A percentile compares a stretch with the other conserved stretches of the same genome.
Evolutionary conservation across 805 yeast species (phyloP).

Genomic region (Cyberlindnera xylosilytica): DNA sequence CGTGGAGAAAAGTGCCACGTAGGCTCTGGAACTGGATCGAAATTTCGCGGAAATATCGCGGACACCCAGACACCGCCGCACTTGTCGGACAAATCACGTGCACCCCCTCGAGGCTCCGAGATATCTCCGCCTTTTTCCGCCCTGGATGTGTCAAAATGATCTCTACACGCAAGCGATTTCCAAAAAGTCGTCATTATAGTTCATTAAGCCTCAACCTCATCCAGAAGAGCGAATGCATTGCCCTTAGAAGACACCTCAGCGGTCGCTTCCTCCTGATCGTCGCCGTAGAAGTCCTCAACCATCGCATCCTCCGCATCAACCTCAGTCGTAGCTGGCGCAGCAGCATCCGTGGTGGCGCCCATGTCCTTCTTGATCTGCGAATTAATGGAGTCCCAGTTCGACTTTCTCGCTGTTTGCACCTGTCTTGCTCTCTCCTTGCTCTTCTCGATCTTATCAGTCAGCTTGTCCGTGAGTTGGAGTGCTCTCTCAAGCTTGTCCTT

Average conservation of each 20-base stretch:
- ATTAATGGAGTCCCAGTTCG: constrained; percentile 73
- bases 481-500: constrained; percentile 46
- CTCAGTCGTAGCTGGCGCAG: constrained; percentile 5
- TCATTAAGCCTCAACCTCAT: constrained; percentile 30
- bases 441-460: constrained; percentile 60
- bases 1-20: constrained; percentile 4
- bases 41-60: no score
- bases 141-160: not conserved
- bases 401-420: constrained; percentile 59
- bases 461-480: constrained; percentile 48
- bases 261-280: constrained; percentile 14
- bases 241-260: not conserved
- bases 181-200: not conserved
- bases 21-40: not conserved
- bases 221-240: constrained; percentile 31
- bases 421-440: constrained; percentile 62
- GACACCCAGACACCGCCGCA: not conserved
- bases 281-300: constrained; percentile 26
- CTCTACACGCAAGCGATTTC: no score
- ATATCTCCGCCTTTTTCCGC: no score
- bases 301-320: constrained; percentile 22
- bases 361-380: constrained; percentile 36
- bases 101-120: no score
- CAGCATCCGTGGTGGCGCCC: not conserved
- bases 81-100: not conserved